Conservation (phyloP, 2,329 filamentous ascomycete species). For the Neopestalotiopsis sp. region DNA sequence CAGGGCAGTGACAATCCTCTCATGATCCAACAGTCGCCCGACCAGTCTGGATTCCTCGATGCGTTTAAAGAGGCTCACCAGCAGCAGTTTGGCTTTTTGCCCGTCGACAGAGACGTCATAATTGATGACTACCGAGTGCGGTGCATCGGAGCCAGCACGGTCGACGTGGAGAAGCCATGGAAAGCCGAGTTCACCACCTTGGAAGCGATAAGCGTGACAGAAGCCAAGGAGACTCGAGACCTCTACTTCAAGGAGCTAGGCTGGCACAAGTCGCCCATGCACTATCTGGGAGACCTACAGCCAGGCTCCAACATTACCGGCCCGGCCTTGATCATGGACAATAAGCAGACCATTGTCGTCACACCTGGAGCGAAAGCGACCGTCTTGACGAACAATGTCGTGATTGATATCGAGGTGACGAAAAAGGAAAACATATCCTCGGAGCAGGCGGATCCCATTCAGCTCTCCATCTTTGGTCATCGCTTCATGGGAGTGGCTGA, state of each 20-base stretch:
- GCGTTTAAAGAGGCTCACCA: conserved; percentile 72
- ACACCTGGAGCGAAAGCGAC: conserved; percentile 34
- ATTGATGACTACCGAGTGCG: conserved; percentile 21
- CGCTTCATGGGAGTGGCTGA: conserved; percentile 85
- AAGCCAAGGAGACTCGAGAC: not conserved
- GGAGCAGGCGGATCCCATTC: conserved; percentile 69
- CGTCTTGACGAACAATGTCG: conserved; percentile 31
- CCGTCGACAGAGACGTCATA: conserved; percentile 11
- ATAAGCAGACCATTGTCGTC: conserved; percentile 21
- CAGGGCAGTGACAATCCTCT: conserved; percentile 20
- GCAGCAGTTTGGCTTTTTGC: conserved; percentile 70
- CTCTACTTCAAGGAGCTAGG: conserved; percentile 12
- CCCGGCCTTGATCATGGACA: conserved; percentile 28
- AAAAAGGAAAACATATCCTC: conserved; percentile 11
- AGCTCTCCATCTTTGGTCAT: conserved; percentile 78
- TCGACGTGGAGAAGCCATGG: conserved; percentile 3
- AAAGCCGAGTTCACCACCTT: not conserved
- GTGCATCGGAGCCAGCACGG: conserved; percentile 17
- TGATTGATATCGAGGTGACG: conserved; percentile 9
- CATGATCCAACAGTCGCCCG: conserved; percentile 18
- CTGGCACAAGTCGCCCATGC: conserved; percentile 8
- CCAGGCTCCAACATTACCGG: not conserved
- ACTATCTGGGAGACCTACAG: not conserved
- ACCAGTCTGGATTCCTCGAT: conserved; percentile 60
- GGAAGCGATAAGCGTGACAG: not conserved